A percentile compares a stretch with the other conserved stretches of the same genome.
Conservation (phyloP, 1,284 basidiomycete genomes). For the Austropuccinia psidii region DNA sequence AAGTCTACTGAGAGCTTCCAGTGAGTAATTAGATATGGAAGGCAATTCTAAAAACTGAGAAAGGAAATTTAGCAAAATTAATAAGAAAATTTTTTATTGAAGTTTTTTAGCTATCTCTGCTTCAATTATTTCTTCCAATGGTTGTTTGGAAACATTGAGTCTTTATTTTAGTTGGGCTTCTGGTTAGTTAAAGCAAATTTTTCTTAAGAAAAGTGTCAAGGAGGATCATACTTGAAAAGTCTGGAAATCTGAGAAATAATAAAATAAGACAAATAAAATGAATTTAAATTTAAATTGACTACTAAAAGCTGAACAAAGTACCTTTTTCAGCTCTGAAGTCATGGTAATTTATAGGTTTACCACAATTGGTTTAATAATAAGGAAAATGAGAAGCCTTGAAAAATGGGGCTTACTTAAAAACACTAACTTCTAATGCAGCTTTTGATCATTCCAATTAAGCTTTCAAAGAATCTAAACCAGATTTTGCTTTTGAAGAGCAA, state of each 20-base stretch:
- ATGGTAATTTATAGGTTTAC: background rate
- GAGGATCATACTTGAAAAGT: background rate
- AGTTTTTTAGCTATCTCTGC: constrained; percentile 16
- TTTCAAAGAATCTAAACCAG: constrained; percentile 18
- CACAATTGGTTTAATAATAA: background rate
- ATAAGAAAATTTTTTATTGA: constrained; percentile 6
- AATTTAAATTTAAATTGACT: background rate
- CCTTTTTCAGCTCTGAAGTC: background rate
- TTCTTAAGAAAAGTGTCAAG: background rate
- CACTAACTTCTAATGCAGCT: constrained; percentile 18
- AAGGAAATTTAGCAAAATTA: too few species aligned
- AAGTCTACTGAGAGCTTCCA: too few species aligned
- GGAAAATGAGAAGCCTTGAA: background rate
- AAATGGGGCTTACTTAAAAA: background rate
- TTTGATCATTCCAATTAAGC: constrained; percentile 4
- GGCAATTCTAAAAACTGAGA: too few species aligned
- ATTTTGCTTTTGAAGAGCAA: background rate
- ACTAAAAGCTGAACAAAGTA: background rate
- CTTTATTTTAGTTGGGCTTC: background rate
- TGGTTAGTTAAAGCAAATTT: background rate
- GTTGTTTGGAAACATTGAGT: background rate
- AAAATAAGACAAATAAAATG: background rate
- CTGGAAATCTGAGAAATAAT: background rate
- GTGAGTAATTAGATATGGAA: too few species aligned
- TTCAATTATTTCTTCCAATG: constrained; percentile 4